Conservation (phyloP, 164 flowering plant species). For the Kingdonia uniflora region DNA sequence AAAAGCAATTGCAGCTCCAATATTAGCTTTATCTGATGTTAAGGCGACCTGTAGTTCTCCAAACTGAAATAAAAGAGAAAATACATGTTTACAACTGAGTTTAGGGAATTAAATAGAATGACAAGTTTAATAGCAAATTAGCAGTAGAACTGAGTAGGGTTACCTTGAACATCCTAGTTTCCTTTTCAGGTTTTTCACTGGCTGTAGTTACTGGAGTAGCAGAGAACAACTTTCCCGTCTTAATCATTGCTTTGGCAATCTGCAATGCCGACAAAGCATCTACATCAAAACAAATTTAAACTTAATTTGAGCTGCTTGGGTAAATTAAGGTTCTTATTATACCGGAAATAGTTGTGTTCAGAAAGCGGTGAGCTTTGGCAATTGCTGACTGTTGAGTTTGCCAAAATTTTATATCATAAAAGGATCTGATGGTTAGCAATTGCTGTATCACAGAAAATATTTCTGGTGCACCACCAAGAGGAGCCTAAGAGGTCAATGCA, state of each 20-base stretch:
- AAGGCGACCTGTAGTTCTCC: slow-evolving; percentile 85
- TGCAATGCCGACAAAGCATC: slow-evolving; percentile 20
- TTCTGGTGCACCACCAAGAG: not conserved
- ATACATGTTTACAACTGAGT: not conserved
- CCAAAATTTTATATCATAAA: no score
- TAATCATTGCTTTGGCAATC: slow-evolving; percentile 73
- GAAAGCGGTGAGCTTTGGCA: no score
- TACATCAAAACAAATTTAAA: not conserved
- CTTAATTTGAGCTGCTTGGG: no score
- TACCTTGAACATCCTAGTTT: not conserved
- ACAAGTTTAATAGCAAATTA: not conserved
- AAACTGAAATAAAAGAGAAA: slow-evolving; percentile 46
- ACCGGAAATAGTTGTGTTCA: no score
- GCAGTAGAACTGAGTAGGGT: not conserved
- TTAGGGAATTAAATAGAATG: not conserved
- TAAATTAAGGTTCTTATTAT: no score
- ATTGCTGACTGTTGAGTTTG: no score
- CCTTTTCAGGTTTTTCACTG: slow-evolving; percentile 20
- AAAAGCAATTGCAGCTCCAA: slow-evolving; percentile 70
- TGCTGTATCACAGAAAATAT: not conserved
- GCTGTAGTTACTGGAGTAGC: slow-evolving; percentile 30
- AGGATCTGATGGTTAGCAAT: no score
- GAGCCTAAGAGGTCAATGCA: not conserved
- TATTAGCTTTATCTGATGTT: slow-evolving; percentile 58
- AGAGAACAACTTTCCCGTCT: slow-evolving; percentile 56